Evolutionary conservation across 306 rosid genomes (phyloP), one percentile per base, ranked within the genome.

Genomic region (Inga leiocalycina): DNA sequence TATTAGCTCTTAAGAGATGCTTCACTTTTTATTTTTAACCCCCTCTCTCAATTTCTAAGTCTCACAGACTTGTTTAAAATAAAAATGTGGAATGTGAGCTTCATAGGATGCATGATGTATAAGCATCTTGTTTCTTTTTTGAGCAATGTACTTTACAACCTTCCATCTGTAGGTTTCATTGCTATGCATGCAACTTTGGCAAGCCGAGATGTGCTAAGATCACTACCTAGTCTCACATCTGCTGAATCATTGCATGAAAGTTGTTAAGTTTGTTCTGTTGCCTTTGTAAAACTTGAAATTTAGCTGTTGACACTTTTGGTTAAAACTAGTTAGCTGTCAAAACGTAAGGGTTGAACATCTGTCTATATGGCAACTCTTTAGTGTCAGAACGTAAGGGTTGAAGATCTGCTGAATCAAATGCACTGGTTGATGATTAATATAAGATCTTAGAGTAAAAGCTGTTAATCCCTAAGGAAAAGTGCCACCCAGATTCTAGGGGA

Each of bases 181-280:
- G 99, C 98, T 80, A 90, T 88, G 89, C 41, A 74, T 90, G 99
- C 98, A 87, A 95, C 99, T 84, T 87, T 92, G 90, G 99, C 99
- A 52, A 95, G 96, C 87, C 92, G 98, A 85, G 99, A 95, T 79
- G 99, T 95, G 96, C 98, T 95, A 89, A 84, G 93, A 71, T 80
- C 52, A 79, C 82, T 82, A 32, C 75, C 71, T 54, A n/a, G 80
- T 71, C 79, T 54, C 37, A 57, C 17, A 74, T 37, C 27, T 85
- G 54, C 54, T 83, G 20, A 49, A 80, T 74, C 48, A 51, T 76
- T 74, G 37, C 35, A 30, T 4, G 17, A 74, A 34, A 78, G 77
- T 72, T 75, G 62, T 48, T 78, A 69, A 74, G 67, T 51, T 68
- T 61, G 35, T 56, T 79, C 61, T 79, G 73, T 70, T 88, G 75